Percentiles rank a stretch among this genome's conserved stretches.
These are phyloP conservation scores for Suzukiozyma palmioleophila DNA, from an alignment of 1,139 yeast genomes.

Conservation along the genomic window DNA sequence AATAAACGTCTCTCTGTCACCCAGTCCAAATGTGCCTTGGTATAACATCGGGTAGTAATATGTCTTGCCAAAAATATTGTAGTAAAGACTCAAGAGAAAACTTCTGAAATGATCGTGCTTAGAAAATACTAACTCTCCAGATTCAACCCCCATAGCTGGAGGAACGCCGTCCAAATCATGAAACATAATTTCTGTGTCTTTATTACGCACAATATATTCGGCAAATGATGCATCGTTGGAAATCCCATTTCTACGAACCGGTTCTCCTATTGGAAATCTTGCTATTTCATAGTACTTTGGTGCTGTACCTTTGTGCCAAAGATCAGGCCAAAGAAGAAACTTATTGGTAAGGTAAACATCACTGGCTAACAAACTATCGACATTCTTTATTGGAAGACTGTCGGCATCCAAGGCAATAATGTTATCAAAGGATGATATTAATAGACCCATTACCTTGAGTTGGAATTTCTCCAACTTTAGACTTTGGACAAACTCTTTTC, in stretches of 20 bases:
- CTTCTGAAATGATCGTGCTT: constrained; percentile 27
- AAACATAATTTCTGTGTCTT: constrained; percentile 17
- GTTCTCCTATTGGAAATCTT: constrained; percentile 26
- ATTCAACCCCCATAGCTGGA: constrained; percentile 24
- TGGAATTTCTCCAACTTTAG: constrained; percentile 22
- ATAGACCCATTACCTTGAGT: constrained; percentile 27
- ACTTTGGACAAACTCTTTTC: constrained; percentile 15
- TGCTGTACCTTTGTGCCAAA: constrained; percentile 34
- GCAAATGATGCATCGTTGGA: constrained; percentile 21
- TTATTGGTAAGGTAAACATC: constrained; percentile 25
- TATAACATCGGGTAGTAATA: constrained; percentile 28
- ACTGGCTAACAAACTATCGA: constrained; percentile 23
- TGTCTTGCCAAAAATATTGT: constrained; percentile 25
- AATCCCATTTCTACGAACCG: constrained; percentile 25
- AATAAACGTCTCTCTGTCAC: constrained; percentile 37
- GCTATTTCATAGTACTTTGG: constrained; percentile 34
- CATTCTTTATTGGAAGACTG: constrained; percentile 29
- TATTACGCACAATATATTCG: constrained; percentile 18
- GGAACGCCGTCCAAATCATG: constrained; percentile 35
- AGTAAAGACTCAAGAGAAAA: constrained; percentile 28
- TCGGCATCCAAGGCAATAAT: constrained; percentile 34
- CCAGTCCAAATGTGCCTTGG: constrained; percentile 37
- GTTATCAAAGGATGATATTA: constrained; percentile 33
- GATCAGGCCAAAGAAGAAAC: constrained; percentile 37
- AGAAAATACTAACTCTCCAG: constrained; percentile 35